These are phyloP conservation scores for Aspergillus calidoustus DNA, from an alignment of 2,329 filamentous ascomycete genomes.

Conservation along the genomic window DNA sequence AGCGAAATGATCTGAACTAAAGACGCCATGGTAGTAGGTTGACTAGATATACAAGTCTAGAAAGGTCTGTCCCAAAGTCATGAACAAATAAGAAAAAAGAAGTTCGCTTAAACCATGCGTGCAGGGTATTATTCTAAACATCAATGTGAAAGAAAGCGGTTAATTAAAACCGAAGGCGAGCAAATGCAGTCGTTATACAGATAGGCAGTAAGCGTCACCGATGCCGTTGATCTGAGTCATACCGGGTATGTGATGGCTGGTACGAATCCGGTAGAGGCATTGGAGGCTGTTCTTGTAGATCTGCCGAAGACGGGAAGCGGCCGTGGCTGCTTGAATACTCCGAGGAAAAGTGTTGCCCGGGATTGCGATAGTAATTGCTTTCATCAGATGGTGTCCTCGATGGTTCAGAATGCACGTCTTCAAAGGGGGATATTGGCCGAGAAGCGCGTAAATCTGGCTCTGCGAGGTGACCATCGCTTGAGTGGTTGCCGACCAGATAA, in stretches of 20 bases:
- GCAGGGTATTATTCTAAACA: slow-evolving; percentile 18
- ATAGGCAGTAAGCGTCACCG: not conserved
- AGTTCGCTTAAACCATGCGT: not conserved
- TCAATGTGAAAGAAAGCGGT: slow-evolving; percentile 19
- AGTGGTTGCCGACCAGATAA: slow-evolving; percentile 14
- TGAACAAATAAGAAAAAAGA: slow-evolving; percentile 4
- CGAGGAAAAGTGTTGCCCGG: not conserved
- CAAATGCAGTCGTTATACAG: slow-evolving; percentile 10
- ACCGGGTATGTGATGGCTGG: slow-evolving; percentile 32
- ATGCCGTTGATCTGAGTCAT: slow-evolving; percentile 24
- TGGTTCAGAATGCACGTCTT: slow-evolving; percentile 22
- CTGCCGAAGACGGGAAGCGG: slow-evolving; percentile 24
- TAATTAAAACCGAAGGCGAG: slow-evolving; percentile 2
- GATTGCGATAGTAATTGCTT: slow-evolving; percentile 24
- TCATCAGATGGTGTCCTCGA: slow-evolving; percentile 25
- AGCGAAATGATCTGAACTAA: not conserved
- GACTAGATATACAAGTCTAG: slow-evolving; percentile 5
- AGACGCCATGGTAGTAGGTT: not conserved
- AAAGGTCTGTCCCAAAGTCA: not conserved
- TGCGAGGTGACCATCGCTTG: slow-evolving; percentile 21
- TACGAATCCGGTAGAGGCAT: slow-evolving; percentile 39
- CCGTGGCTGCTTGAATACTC: slow-evolving; percentile 6
- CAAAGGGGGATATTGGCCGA: slow-evolving; percentile 26
- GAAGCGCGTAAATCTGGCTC: slow-evolving; percentile 20
- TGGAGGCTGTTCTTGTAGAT: slow-evolving; percentile 35